Base-by-base conservation (phyloP, 2,329 filamentous ascomycete species). In the Diaporthe vexans region DNA sequence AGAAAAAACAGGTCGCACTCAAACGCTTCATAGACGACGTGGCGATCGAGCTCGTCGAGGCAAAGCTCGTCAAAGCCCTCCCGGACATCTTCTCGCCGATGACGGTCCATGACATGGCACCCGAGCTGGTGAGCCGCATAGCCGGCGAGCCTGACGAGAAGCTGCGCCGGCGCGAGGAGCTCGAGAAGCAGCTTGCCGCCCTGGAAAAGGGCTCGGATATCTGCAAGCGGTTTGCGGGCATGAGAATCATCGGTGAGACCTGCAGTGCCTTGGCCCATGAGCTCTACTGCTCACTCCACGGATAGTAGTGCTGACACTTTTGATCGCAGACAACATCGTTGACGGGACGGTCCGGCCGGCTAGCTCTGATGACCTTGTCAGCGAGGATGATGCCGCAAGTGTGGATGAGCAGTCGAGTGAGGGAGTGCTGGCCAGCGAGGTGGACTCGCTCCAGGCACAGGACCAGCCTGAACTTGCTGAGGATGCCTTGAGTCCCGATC, bases 1-100 rank as follows among this genome's bases (percentile, higher is more conserved):
- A 29, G 29, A n/a, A 8, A 40, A 40, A 71, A 29, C 17, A 87
- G 86, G 83, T 87, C 59, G 85, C 86, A 0, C 56, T 86, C 67
- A 84, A 85, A 76, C 81, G 82, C 1, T 85, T 88, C 74, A 76
- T 86, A 33, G 85, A 87, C 33, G 82, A 85, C 48, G 76, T 87
- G 6, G 81, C 85, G 11, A 80, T 85, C 26, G 79, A 86, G 74
- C 82, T 85, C 1, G 81, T 88, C 19, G 86, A 88, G 76, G 76
- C 75, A 5, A 82, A 83, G 54, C 80, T 87, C 10, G 73, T 87
- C 26, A 76, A 78, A 1, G 78, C 75, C 5, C 79, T 88, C 1
- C 43, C 77, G 7, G 77, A 80, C 24, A 85, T 88, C 21, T 79
- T 88, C 13, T 83, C 84, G 0, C 85, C 86, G 0, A 72, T 83